phyloP scores from a whole-genome alignment of 2,329 filamentous ascomycete genomes.

The Diplodia intermedia region DNA sequence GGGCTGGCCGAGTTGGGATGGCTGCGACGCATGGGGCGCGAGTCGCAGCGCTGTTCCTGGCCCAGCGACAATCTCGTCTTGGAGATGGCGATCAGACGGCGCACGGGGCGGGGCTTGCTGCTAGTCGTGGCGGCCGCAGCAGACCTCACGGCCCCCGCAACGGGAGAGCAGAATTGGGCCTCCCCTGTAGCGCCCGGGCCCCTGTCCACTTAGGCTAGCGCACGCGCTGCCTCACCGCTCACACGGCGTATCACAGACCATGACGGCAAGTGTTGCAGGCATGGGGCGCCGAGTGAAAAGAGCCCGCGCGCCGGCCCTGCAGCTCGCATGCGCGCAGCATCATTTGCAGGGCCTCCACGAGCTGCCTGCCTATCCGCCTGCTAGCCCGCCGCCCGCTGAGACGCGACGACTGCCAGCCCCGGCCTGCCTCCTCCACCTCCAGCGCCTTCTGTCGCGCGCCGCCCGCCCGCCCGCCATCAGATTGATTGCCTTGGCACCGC shows the following conservation, averaged over 20 bases:
- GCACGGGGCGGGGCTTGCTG: background rate
- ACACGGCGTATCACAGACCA: conserved; percentile 5
- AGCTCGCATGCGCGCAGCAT: conserved; percentile 10
- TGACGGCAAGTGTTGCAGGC: conserved; percentile 18
- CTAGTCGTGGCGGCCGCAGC: background rate
- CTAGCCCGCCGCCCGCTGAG: conserved; percentile 8
- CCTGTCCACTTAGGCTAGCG: background rate
- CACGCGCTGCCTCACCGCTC: conserved; percentile 25
- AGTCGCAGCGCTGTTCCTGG: conserved; percentile 22
- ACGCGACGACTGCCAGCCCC: conserved; percentile 5
- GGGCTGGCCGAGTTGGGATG: background rate
- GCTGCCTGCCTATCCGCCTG: conserved; percentile 22
- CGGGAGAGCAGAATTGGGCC: conserved; percentile 23
- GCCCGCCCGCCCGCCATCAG: conserved; percentile 24
- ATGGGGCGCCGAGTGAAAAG: conserved; percentile 10
- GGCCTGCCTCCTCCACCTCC: background rate
- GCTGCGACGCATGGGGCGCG: conserved; percentile 18
- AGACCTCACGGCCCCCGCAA: conserved; percentile 9
- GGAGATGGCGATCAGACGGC: conserved; percentile 25
- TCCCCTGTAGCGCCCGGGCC: conserved; percentile 8
- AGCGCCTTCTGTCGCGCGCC: conserved; percentile 8
- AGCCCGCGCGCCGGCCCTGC: conserved; percentile 12
- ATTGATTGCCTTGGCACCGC: conserved; percentile 30
- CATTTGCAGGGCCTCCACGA: conserved; percentile 13
- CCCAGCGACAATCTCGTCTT: conserved; percentile 17